Base-by-base conservation (phyloP, 345 rosid genomes). In the Iberis pinnata region DNA sequence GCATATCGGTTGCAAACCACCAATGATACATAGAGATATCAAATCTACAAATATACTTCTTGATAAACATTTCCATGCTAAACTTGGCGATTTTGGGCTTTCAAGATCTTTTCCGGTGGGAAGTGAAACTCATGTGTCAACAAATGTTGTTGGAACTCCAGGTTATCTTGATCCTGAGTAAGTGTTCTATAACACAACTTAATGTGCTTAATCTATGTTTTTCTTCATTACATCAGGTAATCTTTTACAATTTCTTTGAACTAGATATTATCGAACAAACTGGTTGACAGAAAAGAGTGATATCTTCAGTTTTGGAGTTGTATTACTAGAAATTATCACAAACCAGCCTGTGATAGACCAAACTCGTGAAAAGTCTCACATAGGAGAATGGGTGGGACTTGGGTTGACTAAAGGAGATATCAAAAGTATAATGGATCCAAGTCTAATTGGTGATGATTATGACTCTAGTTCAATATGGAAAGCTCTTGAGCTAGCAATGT, bases 401-500 rank as follows among this genome's bases (percentile, higher is more conserved):
- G 54, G 53, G 25, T 9, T 71, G 0, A 64, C 42, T 1, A 49
- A 25, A 5, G 77, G 78, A 1, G 78, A 73, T 53, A 53, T 78
- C 8, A 27, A 46, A 12, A 63, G 15, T 4, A 64, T 67, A 4
- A 54, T 76, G 24, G 84, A 76, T 71, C 75, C 65, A 22, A 65
- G 58, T 43, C 31, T 76, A n/a, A 5, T 20, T 9, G 73, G 69
- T n/a, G n/a, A n/a, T 6, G 47, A 65, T 6, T 33, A 68, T 8
- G 60, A 62, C 22, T 38, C 27, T 7, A 59, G 67, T 45, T 68
- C 71, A 6, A 33, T 44, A 0, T 75, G 78, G 80, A 73, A 60
- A 43, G 56, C 16, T 2, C 44, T 73, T 24, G 76, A 78, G 46
- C 36, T 70, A 14, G 76, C 83, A 19, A 41, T 70, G 72, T 27